Conservation (phyloP, 768 basidiomycete genomes). For the Arthromyces matolae region DNA sequence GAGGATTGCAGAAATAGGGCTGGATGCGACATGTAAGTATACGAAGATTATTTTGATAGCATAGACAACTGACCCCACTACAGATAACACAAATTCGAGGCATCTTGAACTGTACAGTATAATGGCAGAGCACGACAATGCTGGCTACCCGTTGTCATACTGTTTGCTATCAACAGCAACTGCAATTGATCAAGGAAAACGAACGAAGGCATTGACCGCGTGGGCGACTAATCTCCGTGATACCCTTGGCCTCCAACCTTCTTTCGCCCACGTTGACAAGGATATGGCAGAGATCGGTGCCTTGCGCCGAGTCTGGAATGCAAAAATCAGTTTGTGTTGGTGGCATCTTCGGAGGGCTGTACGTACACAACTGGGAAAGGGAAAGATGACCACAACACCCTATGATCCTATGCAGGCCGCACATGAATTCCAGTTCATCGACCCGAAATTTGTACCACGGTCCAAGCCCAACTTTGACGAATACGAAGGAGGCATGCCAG, state of each 20-base stretch:
- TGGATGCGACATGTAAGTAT: constrained; percentile 22
- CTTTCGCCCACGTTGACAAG: constrained; percentile 16
- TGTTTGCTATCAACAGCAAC: constrained; percentile 21
- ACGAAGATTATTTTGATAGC: too few relatives aligned
- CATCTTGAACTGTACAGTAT: constrained; percentile 25
- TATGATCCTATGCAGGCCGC: constrained; percentile 17
- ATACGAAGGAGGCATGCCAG: constrained; percentile 27
- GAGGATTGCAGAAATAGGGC: constrained; percentile 15
- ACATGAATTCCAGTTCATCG: constrained; percentile 19
- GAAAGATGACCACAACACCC: constrained; percentile 21
- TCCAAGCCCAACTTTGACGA: constrained; percentile 17
- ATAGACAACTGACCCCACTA: background rate
- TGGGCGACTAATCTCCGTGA: constrained; percentile 14
- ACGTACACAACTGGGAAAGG: constrained; percentile 13
- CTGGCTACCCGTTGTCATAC: constrained; percentile 23
- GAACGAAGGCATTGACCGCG: constrained; percentile 17
- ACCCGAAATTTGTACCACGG: constrained; percentile 14
- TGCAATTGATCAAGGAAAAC: constrained; percentile 19
- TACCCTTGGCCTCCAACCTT: constrained; percentile 11
- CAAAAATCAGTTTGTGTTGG: constrained; percentile 23
- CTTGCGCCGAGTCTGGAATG: constrained; percentile 15
- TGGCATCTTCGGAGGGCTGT: constrained; percentile 23
- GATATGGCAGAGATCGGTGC: constrained; percentile 20
- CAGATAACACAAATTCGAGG: constrained; percentile 25
- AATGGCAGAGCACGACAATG: constrained; percentile 22